These are phyloP conservation scores for Leccinum boreale DNA, from an alignment of 768 basidiomycete genomes.

Conservation along the genomic window DNA sequence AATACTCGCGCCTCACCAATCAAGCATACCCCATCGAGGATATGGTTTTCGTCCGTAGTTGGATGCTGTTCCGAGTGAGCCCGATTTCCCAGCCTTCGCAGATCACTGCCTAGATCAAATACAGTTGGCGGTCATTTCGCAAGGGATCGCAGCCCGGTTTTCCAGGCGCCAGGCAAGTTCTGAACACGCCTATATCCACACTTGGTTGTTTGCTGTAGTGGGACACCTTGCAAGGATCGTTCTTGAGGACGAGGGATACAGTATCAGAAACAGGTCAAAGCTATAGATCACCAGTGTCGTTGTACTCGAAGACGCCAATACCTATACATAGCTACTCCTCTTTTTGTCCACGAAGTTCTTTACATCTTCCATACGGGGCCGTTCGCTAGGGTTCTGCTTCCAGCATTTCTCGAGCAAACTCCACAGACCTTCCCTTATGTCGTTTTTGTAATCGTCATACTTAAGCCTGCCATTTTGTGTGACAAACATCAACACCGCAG, in stretches of 20 bases:
- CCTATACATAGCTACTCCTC: constrained; percentile 12
- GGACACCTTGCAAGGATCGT: constrained; percentile 61
- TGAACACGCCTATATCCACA: constrained; percentile 57
- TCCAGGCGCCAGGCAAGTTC: constrained; percentile 89
- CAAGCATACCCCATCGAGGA: constrained; percentile 73
- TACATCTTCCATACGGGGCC: constrained; percentile 15
- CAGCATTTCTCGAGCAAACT: constrained; percentile 19
- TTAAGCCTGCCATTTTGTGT: constrained; percentile 9
- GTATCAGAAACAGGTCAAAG: constrained; percentile 22
- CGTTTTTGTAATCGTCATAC: constrained; percentile 17
- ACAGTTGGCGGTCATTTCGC: constrained; percentile 75
- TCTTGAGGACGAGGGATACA: constrained; percentile 51
- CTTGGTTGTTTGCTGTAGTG: constrained; percentile 51
- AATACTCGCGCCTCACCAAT: constrained; percentile 67
- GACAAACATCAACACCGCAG: constrained; percentile 17
- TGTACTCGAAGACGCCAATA: not conserved
- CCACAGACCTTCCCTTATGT: constrained; percentile 20
- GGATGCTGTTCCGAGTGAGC: constrained; percentile 79
- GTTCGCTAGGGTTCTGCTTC: constrained; percentile 7
- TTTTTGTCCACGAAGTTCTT: constrained; percentile 20
- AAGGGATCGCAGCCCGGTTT: constrained; percentile 86
- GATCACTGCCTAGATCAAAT: constrained; percentile 3
- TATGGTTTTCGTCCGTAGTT: constrained; percentile 79
- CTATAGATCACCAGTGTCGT: constrained; percentile 15
- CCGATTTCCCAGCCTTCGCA: not conserved